Evolutionary conservation across 2,329 filamentous ascomycete genomes (phyloP), one percentile per base, ranked within the genome.

Genomic region (Ophiobolus disseminans): DNA sequence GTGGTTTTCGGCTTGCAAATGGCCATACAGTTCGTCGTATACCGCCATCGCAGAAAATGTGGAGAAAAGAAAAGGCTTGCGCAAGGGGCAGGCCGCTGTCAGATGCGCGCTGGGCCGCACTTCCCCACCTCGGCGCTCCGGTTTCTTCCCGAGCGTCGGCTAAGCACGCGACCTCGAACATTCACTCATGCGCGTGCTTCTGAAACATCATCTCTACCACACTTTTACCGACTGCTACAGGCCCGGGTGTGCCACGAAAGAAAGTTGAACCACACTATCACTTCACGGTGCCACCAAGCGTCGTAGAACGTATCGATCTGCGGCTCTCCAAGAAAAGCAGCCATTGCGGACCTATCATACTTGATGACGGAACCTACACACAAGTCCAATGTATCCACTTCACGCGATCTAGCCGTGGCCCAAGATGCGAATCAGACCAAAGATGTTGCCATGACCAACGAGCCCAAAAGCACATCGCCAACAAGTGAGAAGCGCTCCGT

Each of bases 351-450:
- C 62, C 61, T 50, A 59, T 59, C 55, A 49, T 60, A 55, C 58
- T 74, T 69, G 66, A 75, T 74, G 72, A 62, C 67, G 62, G 68
- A 70, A 55, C 64, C 62, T 60, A 62, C 63, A 60, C 64, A 60
- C 56, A 50, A 52, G 47, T 54, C 70, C 62, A 74, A 75, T 74
- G 72, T 69, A 69, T 60, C 64, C 49, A 45, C 62, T 48, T 58
- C 68, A 49, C 51, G 53, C 60, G 60, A 61, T 47, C 69, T 73
- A 68, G 70, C 63, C 53, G 58, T 63, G 44, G 50, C 65, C 53
- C 63, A 53, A 56, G 58, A 63, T 53, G 47, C 60, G 55, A 64
- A 61, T 35, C 61, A 68, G 59, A 60, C 57, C 55, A 67, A 60
- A 42, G 62, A 58, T 43, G 47, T 54, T 52, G 55, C 64, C 44